Evolutionary conservation across 2,329 filamentous ascomycete species (phyloP).

Genomic region (Sclerotinia borealis): DNA sequence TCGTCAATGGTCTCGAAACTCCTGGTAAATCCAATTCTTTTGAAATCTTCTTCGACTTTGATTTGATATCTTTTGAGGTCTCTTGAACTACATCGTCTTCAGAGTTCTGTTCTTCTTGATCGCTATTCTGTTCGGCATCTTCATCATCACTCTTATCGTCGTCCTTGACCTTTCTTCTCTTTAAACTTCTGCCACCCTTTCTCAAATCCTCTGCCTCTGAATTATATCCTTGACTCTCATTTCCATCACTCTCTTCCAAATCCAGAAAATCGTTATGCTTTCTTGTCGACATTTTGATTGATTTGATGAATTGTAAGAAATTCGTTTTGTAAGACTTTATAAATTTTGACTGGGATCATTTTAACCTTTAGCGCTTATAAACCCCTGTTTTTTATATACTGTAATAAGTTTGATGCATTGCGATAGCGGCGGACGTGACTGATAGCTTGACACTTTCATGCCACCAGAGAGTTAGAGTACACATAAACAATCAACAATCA

Average conservation of each 20-base stretch:
- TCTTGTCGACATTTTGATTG: slow-evolving; percentile 52
- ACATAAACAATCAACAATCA: background rate
- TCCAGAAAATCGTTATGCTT: slow-evolving; percentile 70
- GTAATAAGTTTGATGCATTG: background rate
- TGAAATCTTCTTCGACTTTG: slow-evolving; percentile 25
- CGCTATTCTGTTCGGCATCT: slow-evolving; percentile 27
- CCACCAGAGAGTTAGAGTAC: too few relatives aligned
- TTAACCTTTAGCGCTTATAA: slow-evolving; percentile 1
- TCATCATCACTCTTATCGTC: slow-evolving; percentile 37
- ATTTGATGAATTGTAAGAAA: slow-evolving; percentile 7
- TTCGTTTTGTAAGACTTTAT: background rate
- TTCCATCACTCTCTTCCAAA: slow-evolving; percentile 52
- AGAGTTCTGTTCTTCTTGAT: slow-evolving; percentile 31
- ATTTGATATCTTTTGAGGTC: slow-evolving; percentile 13
- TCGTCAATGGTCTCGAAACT: slow-evolving; percentile 49
- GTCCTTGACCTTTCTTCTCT: slow-evolving; percentile 53
- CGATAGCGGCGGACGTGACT: slow-evolving; percentile 1
- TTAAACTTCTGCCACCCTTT: slow-evolving; percentile 54
- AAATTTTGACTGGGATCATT: slow-evolving; percentile 1
- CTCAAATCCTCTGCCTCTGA: slow-evolving; percentile 60
- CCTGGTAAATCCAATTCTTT: slow-evolving; percentile 39
- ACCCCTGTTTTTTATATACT: background rate
- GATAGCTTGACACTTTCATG: slow-evolving; percentile 1
- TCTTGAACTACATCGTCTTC: slow-evolving; percentile 24
- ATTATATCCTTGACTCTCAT: slow-evolving; percentile 51